Evolutionary conservation across 805 yeast species (phyloP).

Genomic region (Schwanniomyces pseudopolymorphus): DNA sequence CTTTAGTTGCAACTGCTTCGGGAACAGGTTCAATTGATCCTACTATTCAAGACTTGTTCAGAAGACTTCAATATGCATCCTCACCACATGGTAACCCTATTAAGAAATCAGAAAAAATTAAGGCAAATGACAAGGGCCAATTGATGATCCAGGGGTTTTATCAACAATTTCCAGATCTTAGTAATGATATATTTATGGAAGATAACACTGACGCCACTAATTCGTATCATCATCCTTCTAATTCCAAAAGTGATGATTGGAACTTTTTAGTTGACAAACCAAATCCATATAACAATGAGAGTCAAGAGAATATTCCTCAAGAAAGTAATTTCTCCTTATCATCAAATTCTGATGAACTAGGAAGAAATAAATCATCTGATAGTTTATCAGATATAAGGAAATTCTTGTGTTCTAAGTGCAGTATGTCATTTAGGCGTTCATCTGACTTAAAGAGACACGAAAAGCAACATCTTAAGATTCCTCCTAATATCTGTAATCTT

Average conservation of each 20-base stretch:
- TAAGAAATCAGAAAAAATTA: conserved; percentile 28
- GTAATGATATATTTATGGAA: conserved; percentile 37
- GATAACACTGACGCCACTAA: not conserved
- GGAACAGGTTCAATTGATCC: conserved; percentile 55
- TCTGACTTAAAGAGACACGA: conserved; percentile 74
- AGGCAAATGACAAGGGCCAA: conserved; percentile 40
- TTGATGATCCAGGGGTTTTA: conserved; percentile 43
- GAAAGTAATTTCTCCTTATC: not conserved
- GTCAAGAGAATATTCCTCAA: not conserved
- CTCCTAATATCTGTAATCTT: conserved; percentile 71
- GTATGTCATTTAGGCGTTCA: conserved; percentile 62
- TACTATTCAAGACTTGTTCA: conserved; percentile 57
- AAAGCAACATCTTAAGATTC: conserved; percentile 67
- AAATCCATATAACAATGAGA: not conserved
- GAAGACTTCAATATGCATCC: conserved; percentile 56
- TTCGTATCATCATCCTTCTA: conserved; percentile 8
- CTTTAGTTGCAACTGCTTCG: conserved; percentile 50
- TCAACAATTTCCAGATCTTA: conserved; percentile 42
- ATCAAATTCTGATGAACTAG: not conserved
- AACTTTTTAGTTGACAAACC: conserved; percentile 30
- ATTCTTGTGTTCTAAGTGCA: conserved; percentile 60
- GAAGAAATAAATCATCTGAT: not conserved
- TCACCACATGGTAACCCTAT: conserved; percentile 60
- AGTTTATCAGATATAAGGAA: conserved; percentile 23
- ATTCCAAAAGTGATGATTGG: conserved; percentile 27